These are phyloP conservation scores for Adansonia rubrostipa DNA, from an alignment of 441 rosid species.

Conservation along the genomic window DNA sequence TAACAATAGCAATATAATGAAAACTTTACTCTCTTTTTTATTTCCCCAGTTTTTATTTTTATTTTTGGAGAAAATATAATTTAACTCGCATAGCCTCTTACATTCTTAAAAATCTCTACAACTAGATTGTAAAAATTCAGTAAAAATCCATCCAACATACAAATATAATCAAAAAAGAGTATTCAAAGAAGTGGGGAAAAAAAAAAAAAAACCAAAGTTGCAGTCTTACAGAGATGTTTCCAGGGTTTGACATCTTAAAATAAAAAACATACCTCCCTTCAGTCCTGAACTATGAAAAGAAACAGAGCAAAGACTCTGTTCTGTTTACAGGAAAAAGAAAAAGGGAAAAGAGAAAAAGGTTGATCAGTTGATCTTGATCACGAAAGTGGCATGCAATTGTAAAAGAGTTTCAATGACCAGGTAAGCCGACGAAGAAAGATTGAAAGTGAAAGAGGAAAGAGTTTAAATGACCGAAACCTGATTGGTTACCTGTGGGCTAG, in stretches of 20 bases:
- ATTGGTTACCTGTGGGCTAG: not conserved
- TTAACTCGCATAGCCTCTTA: too few species aligned
- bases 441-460: not conserved
- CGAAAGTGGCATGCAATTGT: constrained; percentile 14
- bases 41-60: too few species aligned
- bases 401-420: not conserved
- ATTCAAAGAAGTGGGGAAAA: not conserved
- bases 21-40: too few species aligned
- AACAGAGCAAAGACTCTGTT: constrained; percentile 6
- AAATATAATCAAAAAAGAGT: not conserved
- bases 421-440: not conserved
- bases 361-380: constrained; percentile 10
- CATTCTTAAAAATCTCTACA: not conserved
- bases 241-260: not conserved
- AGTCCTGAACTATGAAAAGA: not conserved
- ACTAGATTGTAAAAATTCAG: not conserved
- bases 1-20: not conserved
- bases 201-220: not conserved
- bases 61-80: not conserved
- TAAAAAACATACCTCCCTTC: constrained; percentile 10
- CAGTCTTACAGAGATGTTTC: not conserved
- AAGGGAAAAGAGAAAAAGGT: not conserved
- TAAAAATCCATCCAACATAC: not conserved
- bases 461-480: not conserved
- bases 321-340: not conserved